A percentile compares a stretch with the other conserved stretches of the same genome.
phyloP scores from a whole-genome alignment of 139 green algal genomes.

The Chlorella sp. region DNA sequence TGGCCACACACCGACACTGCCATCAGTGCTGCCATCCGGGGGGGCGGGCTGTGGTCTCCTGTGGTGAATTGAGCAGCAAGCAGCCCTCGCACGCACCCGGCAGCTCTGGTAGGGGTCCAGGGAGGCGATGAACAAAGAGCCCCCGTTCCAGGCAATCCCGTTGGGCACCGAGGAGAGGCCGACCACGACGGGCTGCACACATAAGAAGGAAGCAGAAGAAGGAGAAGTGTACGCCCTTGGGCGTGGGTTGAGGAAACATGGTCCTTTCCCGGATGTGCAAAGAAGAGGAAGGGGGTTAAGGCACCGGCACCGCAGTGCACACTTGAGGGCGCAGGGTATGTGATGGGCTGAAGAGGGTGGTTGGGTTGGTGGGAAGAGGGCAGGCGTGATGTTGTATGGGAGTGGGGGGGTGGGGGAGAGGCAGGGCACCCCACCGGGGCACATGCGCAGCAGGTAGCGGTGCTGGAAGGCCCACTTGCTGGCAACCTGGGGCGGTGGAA shows the following conservation, averaged over 20 bases:
- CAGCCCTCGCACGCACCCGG: not conserved
- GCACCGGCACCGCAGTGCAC: not conserved
- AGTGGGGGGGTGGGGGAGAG: not conserved
- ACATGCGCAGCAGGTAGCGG: not conserved
- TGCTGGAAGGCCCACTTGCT: not conserved
- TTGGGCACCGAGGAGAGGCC: constrained; percentile 25
- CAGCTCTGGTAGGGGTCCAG: constrained; percentile 6
- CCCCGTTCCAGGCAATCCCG: constrained; percentile 41
- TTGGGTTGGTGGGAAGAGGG: not conserved
- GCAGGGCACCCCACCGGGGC: not conserved
- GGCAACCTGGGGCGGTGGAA: not conserved
- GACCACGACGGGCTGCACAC: not conserved
- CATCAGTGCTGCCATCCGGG: not conserved
- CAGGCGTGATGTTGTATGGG: not conserved
- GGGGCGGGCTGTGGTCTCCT: not conserved
- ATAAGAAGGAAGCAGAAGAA: too few species aligned
- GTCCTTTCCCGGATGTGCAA: too few species aligned
- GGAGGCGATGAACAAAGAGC: constrained; percentile 34
- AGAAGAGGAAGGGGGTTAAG: not conserved
- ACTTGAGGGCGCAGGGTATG: not conserved
- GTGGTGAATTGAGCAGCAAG: too few species aligned
- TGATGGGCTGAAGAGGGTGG: too few species aligned
- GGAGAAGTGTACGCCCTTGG: too few species aligned
- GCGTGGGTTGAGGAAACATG: too few species aligned
- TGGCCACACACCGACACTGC: too few species aligned